Base-by-base conservation (phyloP, 257 asterid species). In the Cordia subcordata region DNA sequence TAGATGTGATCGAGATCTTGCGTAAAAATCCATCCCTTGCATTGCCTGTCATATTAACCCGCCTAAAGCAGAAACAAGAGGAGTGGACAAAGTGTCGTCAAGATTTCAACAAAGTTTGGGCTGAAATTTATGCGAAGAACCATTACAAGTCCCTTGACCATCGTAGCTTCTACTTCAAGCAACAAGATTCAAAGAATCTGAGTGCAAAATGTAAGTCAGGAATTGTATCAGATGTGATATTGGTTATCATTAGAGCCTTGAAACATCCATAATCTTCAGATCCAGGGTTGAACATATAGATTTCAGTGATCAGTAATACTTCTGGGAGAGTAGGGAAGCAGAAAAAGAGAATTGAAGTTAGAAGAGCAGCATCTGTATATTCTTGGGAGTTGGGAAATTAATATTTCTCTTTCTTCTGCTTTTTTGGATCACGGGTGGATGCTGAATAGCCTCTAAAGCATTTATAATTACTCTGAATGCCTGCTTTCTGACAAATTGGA, bases 81-180 rank as follows among this genome's bases (percentile, higher is more conserved):
- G 99, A 90, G 69, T 93, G 99, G 99, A 81, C 86, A 11, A 85
- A 79, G 68, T 86, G 96, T 64, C 99, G 95, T 52, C 60, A 79
- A 52, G 97, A 93, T 73, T 89, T 89, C 61, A 87, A 90, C 83
- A 90, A 87, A 77, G 95, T 93, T 62, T 93, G 99, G 97, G 92
- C 95, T n/a, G 99, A 83, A 45, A 81, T 93, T 76, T 93, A 86
- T 87, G 63, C 90, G 3, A 90, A 83, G 85, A 90, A 93, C 72
- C 97, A 89, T 64, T 82, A 81, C 73, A 93, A 90, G 83, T 93
- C 99, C 18, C 99, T 93, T 51, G 97, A 93, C 62, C 99, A 93
- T 74, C 97, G 97, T 61, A 85, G 96, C 76, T 93, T 93, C 87
- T 93, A 90, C 70, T 90, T 93, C 77, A 93, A 90, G 88, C 99